Percentiles rank a stretch among this genome's conserved stretches.
Evolutionary conservation across 768 basidiomycete species (phyloP).

Genomic region (Pisolithus sp.): DNA sequence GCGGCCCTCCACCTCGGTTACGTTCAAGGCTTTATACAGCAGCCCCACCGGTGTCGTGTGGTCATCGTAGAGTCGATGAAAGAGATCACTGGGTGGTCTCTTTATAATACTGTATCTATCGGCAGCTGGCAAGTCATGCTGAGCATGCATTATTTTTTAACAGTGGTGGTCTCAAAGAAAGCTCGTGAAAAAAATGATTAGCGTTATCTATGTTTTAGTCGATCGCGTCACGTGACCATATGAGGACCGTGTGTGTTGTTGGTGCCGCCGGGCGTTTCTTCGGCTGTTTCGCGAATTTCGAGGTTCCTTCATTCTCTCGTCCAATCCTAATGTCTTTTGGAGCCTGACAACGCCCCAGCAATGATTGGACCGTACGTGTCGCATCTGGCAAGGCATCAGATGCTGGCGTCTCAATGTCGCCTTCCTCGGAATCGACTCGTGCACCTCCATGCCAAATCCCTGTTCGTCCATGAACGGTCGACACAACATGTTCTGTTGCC

Average conservation of each 20-base stretch:
- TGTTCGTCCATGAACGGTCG: not conserved
- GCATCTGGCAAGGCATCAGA: slow-evolving; percentile 5
- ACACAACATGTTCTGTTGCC: not conserved
- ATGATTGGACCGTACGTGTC: slow-evolving; percentile 7
- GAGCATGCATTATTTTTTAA: too few species aligned
- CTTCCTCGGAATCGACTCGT: not conserved
- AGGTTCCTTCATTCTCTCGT: not conserved
- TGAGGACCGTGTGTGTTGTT: too few species aligned
- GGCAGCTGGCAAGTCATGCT: too few species aligned
- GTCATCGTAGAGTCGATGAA: not conserved
- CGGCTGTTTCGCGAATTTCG: not conserved
- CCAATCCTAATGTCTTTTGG: not conserved
- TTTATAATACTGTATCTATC: not conserved
- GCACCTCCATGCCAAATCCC: not conserved
- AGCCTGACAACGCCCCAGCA: not conserved
- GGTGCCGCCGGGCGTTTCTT: too few species aligned
- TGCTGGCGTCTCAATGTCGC: slow-evolving; percentile 2
- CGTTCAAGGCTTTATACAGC: not conserved
- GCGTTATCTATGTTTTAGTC: too few species aligned
- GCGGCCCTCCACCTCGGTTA: not conserved
- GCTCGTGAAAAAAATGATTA: too few species aligned
- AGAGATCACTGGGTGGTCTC: not conserved
- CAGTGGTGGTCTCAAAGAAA: too few species aligned
- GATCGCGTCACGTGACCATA: too few species aligned
- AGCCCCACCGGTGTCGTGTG: not conserved